Conservation (phyloP, 371 early-diverging fungal species). For the Nematocida sp. region DNA sequence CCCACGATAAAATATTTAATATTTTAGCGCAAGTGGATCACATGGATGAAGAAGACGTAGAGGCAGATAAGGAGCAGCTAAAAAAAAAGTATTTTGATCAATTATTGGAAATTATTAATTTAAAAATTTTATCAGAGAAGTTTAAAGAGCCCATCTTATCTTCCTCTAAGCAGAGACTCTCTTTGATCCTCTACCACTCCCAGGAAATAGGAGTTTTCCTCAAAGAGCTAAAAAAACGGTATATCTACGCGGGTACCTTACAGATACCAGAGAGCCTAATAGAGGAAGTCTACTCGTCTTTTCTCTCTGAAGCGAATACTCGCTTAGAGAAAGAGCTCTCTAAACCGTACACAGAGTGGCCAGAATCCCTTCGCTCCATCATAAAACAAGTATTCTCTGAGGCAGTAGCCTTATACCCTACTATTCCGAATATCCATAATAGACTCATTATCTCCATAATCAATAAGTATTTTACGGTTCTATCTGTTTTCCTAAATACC, state of each 20-base stretch:
- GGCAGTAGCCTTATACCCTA: constrained; percentile 8
- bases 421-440: constrained; percentile 16
- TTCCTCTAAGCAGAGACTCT: constrained; percentile 59
- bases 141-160: constrained; percentile 53
- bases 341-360: constrained; percentile 39
- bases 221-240: constrained; percentile 35
- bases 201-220: constrained; percentile 44
- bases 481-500: constrained; percentile 20
- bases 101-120: constrained; percentile 34
- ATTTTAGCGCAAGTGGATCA: constrained; percentile 25
- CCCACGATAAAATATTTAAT: constrained; percentile 45
- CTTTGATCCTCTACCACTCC: constrained; percentile 60
- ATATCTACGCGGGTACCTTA: constrained; percentile 2
- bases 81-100: constrained; percentile 14
- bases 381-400: constrained; percentile 37
- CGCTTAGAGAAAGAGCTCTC: neutral
- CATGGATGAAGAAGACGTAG: constrained; percentile 19
- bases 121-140: constrained; percentile 53
- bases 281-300: neutral
- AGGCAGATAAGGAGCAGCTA: neutral
- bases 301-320: neutral
- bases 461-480: constrained; percentile 11
- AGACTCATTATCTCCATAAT: neutral
- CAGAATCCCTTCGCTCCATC: constrained; percentile 7
- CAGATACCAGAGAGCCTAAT: neutral